These are phyloP conservation scores for Boletus huronensis DNA, from an alignment of 768 basidiomycete species.

Conservation along the genomic window DNA sequence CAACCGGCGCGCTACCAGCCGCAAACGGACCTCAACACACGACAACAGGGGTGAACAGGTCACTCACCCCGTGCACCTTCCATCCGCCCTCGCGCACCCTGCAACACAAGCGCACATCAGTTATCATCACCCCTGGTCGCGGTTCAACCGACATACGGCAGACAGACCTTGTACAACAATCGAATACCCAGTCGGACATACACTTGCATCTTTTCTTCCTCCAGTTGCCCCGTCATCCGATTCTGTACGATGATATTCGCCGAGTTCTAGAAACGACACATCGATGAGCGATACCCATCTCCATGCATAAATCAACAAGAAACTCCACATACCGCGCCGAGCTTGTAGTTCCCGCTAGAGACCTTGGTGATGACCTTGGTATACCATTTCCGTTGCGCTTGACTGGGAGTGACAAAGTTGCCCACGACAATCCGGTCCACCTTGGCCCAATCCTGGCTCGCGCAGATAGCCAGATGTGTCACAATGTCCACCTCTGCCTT, in stretches of 20 bases:
- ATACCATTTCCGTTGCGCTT: conserved; percentile 97
- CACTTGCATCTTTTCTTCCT: conserved; percentile 98
- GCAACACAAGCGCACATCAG: not conserved
- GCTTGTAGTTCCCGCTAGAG: conserved; percentile 78
- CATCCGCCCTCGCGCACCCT: conserved; percentile 86
- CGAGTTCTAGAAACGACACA: conserved; percentile 60
- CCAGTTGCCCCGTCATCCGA: conserved; percentile 82
- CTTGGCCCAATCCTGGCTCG: conserved; percentile 87
- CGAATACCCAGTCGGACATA: conserved; percentile 93
- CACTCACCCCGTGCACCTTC: conserved; percentile 77
- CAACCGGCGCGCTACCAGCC: conserved; percentile 62
- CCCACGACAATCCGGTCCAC: conserved; percentile 89
- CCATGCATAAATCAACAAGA: not conserved
- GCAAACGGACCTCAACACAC: conserved; percentile 4
- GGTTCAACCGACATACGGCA: not conserved
- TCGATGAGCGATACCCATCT: not conserved
- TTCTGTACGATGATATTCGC: conserved; percentile 99
- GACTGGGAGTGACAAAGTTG: conserved; percentile 90
- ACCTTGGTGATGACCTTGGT: conserved; percentile 87
- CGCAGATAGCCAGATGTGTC: conserved; percentile 95
- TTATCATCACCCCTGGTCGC: not conserved
- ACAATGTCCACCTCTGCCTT: conserved; percentile 94
- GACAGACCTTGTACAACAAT: conserved; percentile 73
- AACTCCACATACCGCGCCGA: conserved; percentile 69
- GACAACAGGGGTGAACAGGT: not conserved